Conservation (phyloP, 2,329 filamentous ascomycete species). For the Geosmithia flava region DNA sequence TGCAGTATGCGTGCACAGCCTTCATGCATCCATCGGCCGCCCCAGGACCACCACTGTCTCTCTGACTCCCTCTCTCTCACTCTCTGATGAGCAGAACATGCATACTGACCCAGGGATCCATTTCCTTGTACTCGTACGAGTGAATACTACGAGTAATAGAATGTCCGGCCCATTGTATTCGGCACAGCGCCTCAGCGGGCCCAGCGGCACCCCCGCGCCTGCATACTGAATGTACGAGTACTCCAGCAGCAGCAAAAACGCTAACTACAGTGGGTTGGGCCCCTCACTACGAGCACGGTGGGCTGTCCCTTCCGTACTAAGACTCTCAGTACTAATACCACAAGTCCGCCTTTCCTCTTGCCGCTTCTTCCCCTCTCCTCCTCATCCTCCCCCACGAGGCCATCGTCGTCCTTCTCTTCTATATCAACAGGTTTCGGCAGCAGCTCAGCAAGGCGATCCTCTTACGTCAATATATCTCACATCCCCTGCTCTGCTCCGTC, state of each 20-base stretch:
- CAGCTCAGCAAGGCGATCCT: slow-evolving; percentile 45
- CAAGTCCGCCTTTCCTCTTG: slow-evolving; percentile 31
- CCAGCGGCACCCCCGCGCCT: neutral
- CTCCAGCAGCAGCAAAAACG: no score
- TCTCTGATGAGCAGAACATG: neutral
- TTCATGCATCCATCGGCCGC: neutral
- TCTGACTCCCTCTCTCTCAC: no score
- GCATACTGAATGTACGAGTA: no score
- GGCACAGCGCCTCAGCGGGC: neutral
- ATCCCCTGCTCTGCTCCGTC: slow-evolving; percentile 37
- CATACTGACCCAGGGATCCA: neutral
- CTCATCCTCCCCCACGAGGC: slow-evolving; percentile 38
- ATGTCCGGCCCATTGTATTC: no score
- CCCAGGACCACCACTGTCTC: neutral
- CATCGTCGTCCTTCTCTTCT: slow-evolving; percentile 46
- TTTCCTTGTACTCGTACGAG: slow-evolving; percentile 2
- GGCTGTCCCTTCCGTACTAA: neutral
- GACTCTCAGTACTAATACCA: neutral
- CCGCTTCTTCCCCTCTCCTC: slow-evolving; percentile 27
- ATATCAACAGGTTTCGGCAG: slow-evolving; percentile 27
- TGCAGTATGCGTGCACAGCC: neutral
- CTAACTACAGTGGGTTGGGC: slow-evolving; percentile 10
- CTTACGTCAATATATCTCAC: slow-evolving; percentile 9
- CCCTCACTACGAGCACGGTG: slow-evolving; percentile 6
- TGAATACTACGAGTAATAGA: neutral